Evolutionary conservation across 805 yeast genomes (phyloP).

Genomic region (Wickerhamomyces alni): DNA sequence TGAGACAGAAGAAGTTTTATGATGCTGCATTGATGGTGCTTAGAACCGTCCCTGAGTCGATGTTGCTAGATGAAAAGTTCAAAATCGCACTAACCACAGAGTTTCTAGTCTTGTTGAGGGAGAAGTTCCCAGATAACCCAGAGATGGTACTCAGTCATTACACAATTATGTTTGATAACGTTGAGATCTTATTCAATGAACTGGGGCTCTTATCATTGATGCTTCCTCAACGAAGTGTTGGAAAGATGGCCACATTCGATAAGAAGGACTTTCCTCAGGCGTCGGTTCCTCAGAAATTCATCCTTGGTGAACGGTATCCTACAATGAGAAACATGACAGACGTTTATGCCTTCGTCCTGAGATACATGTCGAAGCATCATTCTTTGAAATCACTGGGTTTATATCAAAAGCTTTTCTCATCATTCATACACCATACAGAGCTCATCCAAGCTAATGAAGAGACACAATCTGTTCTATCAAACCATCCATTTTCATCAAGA

Average conservation of each 20-base stretch:
- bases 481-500: slow-evolving; percentile 9
- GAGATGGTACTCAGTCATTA: slow-evolving; percentile 19
- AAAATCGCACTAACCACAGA: slow-evolving; percentile 11
- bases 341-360: slow-evolving; percentile 12
- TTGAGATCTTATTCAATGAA: slow-evolving; percentile 8
- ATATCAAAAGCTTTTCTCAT: background rate
- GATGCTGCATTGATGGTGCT: slow-evolving; percentile 13
- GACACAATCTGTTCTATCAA: slow-evolving; percentile 1
- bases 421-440: background rate
- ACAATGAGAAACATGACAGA: slow-evolving; percentile 11
- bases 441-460: slow-evolving; percentile 2
- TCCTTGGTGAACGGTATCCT: slow-evolving; percentile 5
- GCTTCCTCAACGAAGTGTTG: slow-evolving; percentile 1
- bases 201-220: slow-evolving; percentile 14
- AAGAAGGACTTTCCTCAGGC: slow-evolving; percentile 3
- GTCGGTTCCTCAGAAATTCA: slow-evolving; percentile 6
- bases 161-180: slow-evolving; percentile 12
- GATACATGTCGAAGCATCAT: slow-evolving; percentile 7
- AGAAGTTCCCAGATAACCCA: slow-evolving; percentile 14
- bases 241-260: background rate
- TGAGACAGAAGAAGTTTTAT: slow-evolving; percentile 15
- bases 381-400: background rate
- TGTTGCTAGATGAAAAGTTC: background rate
- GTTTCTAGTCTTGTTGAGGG: slow-evolving; percentile 11
- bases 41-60: slow-evolving; percentile 7